A percentile compares a stretch with the other conserved stretches of the same genome.
Conservation (phyloP, 2,329 filamentous ascomycete genomes). For the Ophiostoma sp. region DNA sequence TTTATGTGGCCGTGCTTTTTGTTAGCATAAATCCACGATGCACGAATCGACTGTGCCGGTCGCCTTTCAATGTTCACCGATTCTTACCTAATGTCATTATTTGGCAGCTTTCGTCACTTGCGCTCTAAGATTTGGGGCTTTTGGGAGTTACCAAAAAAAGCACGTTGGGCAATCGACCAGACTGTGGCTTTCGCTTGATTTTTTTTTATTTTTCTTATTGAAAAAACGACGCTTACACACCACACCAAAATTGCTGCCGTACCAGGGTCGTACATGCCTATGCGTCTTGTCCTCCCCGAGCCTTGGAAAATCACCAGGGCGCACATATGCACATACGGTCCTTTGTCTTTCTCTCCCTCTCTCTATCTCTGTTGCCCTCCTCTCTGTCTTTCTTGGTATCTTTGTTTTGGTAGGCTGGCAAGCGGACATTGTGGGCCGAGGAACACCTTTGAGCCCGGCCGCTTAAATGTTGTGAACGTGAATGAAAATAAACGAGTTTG, state of each 20-base stretch:
- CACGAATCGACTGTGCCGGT: background rate
- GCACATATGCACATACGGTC: background rate
- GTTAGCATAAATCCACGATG: background rate
- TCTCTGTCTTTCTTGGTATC: background rate
- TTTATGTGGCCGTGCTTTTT: background rate
- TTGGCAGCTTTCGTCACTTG: background rate
- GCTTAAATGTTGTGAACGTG: background rate
- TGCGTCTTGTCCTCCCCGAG: slow-evolving; percentile 18
- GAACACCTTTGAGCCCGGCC: background rate
- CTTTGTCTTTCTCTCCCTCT: background rate
- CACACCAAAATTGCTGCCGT: background rate
- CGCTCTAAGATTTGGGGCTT: background rate
- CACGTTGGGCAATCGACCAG: background rate
- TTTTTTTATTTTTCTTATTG: background rate
- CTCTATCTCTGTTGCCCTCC: background rate
- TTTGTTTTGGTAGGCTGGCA: background rate
- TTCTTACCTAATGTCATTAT: background rate
- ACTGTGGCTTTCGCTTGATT: background rate
- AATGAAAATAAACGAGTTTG: background rate
- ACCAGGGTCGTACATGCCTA: slow-evolving; percentile 9
- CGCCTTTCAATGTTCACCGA: background rate
- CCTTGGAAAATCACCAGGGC: slow-evolving; percentile 4
- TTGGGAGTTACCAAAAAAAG: background rate
- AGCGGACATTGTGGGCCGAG: slow-evolving; percentile 10
- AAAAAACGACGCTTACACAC: background rate